Evolutionary conservation across 345 rosid genomes (phyloP), one percentile per base, ranked within the genome.

Genomic region (Alliaria petiolata): DNA sequence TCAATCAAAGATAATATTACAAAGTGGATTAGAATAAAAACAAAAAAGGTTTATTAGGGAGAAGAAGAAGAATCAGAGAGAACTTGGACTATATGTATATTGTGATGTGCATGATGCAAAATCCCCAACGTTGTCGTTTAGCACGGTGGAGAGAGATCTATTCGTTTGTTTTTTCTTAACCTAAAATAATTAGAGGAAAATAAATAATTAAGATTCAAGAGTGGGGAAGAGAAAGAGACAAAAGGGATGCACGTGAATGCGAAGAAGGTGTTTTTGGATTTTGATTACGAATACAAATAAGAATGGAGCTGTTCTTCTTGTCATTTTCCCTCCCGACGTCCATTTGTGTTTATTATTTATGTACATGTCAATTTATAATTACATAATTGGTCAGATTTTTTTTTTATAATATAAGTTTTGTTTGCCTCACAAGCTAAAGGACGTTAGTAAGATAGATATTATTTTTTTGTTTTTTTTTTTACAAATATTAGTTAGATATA

Each of bases 191-290:
- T 31, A 63, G 19, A 54, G 22, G 47, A 63, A 34, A 44, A 16
- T 8, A 6, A 20, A 44, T 46, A 46, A 45, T 54, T 8, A 73
- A 55, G 50, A 69, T 36, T 46, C 8, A 73, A 55, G 50, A 69
- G 46, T 46, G 57, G 55, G 6, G 52, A 69, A 22, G 75, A 30
- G 53, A 31, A 56, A 73, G 61, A 49, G 39, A 58, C 72, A 66
- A 66, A 74, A 47, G 62, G 12, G 28, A 49, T 67, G 54, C 78
- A 66, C 78, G 72, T 74, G 78, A n/a, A 74, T 58, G 61, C 12
- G 38, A 57, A 20, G 38, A 47, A 20, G 6, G 45, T 66, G 67
- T 74, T 46, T n/a, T 73, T 73, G 77, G 65, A 73, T 65, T 73
- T 17, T 64, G 77, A 65, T 65, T 38, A 51, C 59, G 20, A 64